Evolutionary conservation across 1,139 yeast genomes (phyloP).

Genomic region (Geotrichum phurueaensis): DNA sequence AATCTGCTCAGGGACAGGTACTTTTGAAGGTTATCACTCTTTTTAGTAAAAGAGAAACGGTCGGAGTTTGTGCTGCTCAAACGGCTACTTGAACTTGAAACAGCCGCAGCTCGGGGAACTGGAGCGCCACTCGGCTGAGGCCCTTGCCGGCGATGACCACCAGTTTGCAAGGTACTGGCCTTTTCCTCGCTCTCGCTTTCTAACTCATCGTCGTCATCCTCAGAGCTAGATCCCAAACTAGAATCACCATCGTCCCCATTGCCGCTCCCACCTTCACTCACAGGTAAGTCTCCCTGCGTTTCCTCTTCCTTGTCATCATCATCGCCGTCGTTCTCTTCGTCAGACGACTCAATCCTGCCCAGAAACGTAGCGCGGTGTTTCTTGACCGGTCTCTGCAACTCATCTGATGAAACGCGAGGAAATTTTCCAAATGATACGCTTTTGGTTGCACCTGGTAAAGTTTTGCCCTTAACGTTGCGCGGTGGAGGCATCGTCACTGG

Average conservation of each 20-base stretch:
- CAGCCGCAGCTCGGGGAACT: constrained; percentile 13
- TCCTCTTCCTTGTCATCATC: constrained; percentile 11
- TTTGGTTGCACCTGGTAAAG: not conserved
- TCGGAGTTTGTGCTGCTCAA: not conserved
- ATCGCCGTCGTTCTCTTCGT: constrained; percentile 6
- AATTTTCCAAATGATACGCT: not conserved
- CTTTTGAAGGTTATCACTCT: constrained; percentile 22
- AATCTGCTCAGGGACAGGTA: constrained; percentile 24
- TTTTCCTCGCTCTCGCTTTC: not conserved
- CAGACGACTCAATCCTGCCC: constrained; percentile 1
- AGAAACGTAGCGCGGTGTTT: not conserved
- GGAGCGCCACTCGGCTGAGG: constrained; percentile 8
- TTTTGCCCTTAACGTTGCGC: constrained; percentile 4
- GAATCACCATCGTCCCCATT: not conserved
- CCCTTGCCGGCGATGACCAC: not conserved
- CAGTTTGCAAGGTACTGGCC: not conserved
- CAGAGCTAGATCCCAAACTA: not conserved
- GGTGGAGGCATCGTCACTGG: constrained; percentile 5
- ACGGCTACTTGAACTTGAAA: not conserved
- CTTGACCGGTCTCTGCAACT: not conserved
- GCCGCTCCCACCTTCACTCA: not conserved
- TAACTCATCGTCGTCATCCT: not conserved
- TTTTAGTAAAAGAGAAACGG: not conserved
- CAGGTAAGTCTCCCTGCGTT: not conserved
- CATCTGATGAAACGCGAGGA: not conserved